These are phyloP conservation scores for Caryopteris hybrid DNA, from an alignment of 305 asterid species.

Conservation along the genomic window DNA sequence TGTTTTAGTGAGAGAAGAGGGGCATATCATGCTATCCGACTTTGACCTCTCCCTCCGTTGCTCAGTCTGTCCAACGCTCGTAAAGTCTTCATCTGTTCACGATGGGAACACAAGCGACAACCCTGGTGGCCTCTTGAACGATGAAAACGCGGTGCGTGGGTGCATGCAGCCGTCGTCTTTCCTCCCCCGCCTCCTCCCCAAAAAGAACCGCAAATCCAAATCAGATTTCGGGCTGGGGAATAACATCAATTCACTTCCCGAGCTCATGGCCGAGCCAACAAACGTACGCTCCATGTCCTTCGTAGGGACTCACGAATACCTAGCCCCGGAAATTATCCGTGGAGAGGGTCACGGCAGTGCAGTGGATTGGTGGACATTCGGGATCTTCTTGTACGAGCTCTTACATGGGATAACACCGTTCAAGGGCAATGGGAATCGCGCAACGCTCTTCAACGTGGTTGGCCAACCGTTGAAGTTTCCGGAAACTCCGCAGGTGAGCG, in stretches of 20 bases:
- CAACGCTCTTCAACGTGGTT: conserved; percentile 69
- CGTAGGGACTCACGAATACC: conserved; percentile 86
- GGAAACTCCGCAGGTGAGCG: conserved; percentile 55
- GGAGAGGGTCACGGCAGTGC: conserved; percentile 97
- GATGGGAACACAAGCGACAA: conserved; percentile 20
- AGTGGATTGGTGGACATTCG: conserved; percentile 98
- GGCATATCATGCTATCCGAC: conserved; percentile 93
- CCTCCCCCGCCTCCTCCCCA: conserved; percentile 79
- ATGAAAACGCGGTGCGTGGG: conserved; percentile 56
- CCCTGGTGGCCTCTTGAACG: conserved; percentile 46
- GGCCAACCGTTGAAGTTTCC: conserved; percentile 84
- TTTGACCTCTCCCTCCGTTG: conserved; percentile 92
- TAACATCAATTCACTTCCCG: conserved; percentile 51
- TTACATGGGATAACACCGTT: conserved; percentile 84
- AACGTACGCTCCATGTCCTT: conserved; percentile 85
- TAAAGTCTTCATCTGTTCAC: conserved; percentile 74
- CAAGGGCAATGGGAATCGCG: conserved; percentile 79
- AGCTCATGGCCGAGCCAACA: conserved; percentile 91
- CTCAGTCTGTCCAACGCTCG: conserved; percentile 83
- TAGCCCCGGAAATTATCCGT: conserved; percentile 87
- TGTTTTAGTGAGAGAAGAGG: conserved; percentile 81
- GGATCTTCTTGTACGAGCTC: conserved; percentile 83
- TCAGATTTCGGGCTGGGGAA: conserved; percentile 74
- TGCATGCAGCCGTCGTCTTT: conserved; percentile 71
- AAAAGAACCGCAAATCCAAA: conserved; percentile 79